phyloP scores from a whole-genome alignment of 352 stramenopile genomes.

The Peronosclerospora sorghi region DNA sequence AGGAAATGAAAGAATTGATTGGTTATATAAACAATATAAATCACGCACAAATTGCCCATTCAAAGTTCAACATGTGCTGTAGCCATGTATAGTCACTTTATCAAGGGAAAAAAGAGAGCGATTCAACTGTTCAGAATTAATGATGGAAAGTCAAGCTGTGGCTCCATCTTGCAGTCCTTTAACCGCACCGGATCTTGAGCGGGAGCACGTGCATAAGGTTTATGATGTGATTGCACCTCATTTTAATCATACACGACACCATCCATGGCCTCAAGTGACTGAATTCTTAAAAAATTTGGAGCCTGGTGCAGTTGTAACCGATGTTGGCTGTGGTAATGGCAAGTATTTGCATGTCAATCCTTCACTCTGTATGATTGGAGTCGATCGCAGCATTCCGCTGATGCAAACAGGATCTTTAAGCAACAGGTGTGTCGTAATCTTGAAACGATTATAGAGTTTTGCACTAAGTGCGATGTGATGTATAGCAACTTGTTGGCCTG shows the following conservation, averaged over 20 bases:
- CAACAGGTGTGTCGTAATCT: constrained; percentile 21
- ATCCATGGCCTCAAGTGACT: constrained; percentile 68
- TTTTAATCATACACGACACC: constrained; percentile 76
- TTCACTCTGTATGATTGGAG: constrained; percentile 51
- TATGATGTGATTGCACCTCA: constrained; percentile 79
- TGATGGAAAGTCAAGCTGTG: constrained; percentile 1
- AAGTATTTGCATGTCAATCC: constrained; percentile 70
- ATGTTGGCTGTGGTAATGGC: constrained; percentile 76
- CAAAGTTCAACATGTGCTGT: too few relatives aligned
- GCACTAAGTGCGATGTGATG: constrained; percentile 1
- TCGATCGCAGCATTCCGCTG: constrained; percentile 66
- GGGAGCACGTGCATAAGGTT: constrained; percentile 74
- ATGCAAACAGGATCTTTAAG: constrained; percentile 31
- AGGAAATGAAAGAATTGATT: too few relatives aligned
- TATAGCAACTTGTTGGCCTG: constrained; percentile 52
- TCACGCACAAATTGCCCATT: too few relatives aligned
- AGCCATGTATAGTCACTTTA: too few relatives aligned
- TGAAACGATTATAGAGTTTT: neutral
- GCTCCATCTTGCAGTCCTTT: constrained; percentile 14
- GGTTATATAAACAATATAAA: too few relatives aligned
- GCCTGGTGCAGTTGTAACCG: constrained; percentile 48
- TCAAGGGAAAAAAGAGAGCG: too few relatives aligned
- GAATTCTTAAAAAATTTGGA: constrained; percentile 39
- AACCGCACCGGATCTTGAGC: constrained; percentile 44
- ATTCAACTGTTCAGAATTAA: constrained; percentile 6